Base-by-base conservation (phyloP, 768 basidiomycete species). In the Podaxis rugospora region DNA sequence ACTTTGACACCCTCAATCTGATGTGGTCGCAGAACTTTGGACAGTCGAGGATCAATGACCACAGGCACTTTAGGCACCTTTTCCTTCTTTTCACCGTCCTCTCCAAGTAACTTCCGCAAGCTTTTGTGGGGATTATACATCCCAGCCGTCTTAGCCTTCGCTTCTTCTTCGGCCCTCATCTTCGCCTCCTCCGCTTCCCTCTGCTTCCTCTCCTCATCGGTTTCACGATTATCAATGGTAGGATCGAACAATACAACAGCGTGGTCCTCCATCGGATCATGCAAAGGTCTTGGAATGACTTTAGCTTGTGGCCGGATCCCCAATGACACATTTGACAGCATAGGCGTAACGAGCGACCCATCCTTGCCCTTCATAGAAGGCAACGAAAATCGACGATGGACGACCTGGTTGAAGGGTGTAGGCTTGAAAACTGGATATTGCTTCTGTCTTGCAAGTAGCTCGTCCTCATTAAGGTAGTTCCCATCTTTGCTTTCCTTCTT, bases 1-100 rank as follows among this genome's bases (percentile, higher is more conserved):
- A 94, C 95, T 82, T 96, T 96, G 60, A 98, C 95, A 62, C 96
- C 96, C 72, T 98, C 97, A 25, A 99, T 86, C 73, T 99, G 96
- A 87, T 99, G 96, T 18, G 96, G 96, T 49, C 96, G 84, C 27
- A 99, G 81, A 16, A 96, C 92, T 71, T 93, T 96, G 36, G 83
- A 76, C 37, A 99, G 75, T 40, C 83, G 80, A 4, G 96, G 96
- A 70, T 98, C 96, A 46, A 99, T 97, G 40, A 99, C 97, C 10
- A 99, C 96, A 2, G 96, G 90, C 2, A 99, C 93, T 73, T 97
- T 98, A 13, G 81, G 77, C 18, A 76, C 74, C 57, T 81, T 78
- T 63, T 81, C 80, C 69, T 88, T 89, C 77, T 32, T 32, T 9
- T 86, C 85, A 66, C 83, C 83, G 65, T 81, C 83, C 68, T 91